A percentile compares a stretch with the other conserved stretches of the same genome.
Conservation (phyloP, 2,329 filamentous ascomycete species). For the Allantophomopsis cytisporea region DNA sequence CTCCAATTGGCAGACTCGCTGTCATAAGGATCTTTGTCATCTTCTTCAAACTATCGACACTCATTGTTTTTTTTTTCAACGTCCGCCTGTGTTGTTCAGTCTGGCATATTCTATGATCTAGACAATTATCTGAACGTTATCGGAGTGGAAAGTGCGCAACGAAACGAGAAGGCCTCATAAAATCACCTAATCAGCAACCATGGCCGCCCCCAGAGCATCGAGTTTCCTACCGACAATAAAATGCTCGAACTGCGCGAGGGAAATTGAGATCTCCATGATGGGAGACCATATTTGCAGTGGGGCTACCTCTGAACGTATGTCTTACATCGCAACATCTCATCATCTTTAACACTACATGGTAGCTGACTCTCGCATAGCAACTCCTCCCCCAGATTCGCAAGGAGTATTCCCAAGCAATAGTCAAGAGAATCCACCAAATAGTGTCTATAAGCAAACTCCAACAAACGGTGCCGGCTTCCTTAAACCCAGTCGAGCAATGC, state of each 20-base stretch:
- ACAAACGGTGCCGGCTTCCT: constrained; percentile 11
- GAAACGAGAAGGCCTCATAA: not conserved
- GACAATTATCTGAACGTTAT: no score
- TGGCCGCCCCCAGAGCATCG: constrained; percentile 31
- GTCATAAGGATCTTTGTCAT: no score
- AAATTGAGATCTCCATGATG: constrained; percentile 77
- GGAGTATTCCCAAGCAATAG: constrained; percentile 9
- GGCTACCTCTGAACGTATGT: constrained; percentile 28
- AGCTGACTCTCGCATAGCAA: constrained; percentile 7
- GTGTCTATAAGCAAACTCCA: constrained; percentile 9
- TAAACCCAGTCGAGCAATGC: constrained; percentile 25
- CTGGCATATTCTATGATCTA: no score
- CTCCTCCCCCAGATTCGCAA: constrained; percentile 15
- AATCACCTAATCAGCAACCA: constrained; percentile 8
- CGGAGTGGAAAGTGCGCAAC: no score
- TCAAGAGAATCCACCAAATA: constrained; percentile 9
- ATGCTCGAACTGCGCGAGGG: constrained; percentile 65
- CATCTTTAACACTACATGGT: no score
- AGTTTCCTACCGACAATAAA: constrained; percentile 73
- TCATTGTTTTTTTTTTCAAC: no score
- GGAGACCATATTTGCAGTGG: constrained; percentile 66
- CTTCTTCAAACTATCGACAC: no score
- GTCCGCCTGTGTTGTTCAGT: no score
- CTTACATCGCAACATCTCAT: not conserved
- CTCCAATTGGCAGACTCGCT: no score